Base-by-base conservation (phyloP, 1,284 basidiomycete genomes). In the Austropuccinia psidii region DNA sequence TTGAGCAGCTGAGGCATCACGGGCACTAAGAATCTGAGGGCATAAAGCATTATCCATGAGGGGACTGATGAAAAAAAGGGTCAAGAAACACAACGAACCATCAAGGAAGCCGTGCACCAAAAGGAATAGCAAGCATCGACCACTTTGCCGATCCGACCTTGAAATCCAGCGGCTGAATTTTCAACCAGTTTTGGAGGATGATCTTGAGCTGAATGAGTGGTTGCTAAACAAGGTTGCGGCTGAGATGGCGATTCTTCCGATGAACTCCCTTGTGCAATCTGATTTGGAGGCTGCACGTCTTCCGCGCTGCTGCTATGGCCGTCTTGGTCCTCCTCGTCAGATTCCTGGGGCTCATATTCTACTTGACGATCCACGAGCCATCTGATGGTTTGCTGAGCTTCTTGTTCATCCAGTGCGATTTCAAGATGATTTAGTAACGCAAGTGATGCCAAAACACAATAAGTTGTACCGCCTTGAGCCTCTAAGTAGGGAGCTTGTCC, bases 71-170 rank as follows among this genome's bases (percentile, higher is more conserved):
- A 60, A 61, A 7, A 47, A 37, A 52, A 31, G 17, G 9, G n/a
- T 50, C 21, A 24, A 31, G 13, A 43, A 11, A 9, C 1, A 39
- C 6, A 15, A 52, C 85, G 76, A 76, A 92, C 91, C 77, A 85
- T 82, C 7, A 95, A 80, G 0, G 89, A 85, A 4, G 87, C 92
- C 1, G 90, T 89, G 77, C 90, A 90, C 93, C 93, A 97, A 80
- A 95, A 96, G 76, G 90, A 91, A 81, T 97, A 97, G 80, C 93
- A 97, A 0, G 92, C 90, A 78, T 97, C 93, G 13, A 89, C 86
- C 4, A 85, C 83, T 81, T 97, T 97, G 74, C 87, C 88, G 1
- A 91, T 91, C 15, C 93, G 85, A 0, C 93, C 93, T 77, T 88
- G 84, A 79, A 93, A 94, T 0, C 93, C 93, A 0, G 47, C 78